These are phyloP conservation scores for Microthyrium microscopicum DNA, from an alignment of 2,329 filamentous ascomycete genomes.

Conservation along the genomic window DNA sequence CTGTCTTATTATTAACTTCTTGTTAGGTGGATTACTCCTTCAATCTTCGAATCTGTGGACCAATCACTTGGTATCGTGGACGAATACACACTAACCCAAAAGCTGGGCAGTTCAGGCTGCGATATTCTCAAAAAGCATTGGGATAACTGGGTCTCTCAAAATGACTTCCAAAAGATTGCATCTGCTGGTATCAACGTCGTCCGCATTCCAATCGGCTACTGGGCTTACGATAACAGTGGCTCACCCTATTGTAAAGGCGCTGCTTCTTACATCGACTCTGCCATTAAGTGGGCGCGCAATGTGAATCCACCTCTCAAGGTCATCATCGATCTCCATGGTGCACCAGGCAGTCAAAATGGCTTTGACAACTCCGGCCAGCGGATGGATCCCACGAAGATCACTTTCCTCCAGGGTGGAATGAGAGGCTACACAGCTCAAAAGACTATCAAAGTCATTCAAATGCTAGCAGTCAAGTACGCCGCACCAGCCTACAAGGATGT, in stretches of 20 bases:
- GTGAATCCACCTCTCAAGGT: slow-evolving; percentile 31
- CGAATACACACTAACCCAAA: slow-evolving; percentile 34
- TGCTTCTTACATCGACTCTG: slow-evolving; percentile 36
- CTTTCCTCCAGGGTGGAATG: slow-evolving; percentile 23
- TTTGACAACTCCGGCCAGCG: slow-evolving; percentile 45
- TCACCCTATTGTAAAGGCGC: slow-evolving; percentile 36
- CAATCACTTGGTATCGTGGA: slow-evolving; percentile 25
- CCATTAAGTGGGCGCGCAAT: slow-evolving; percentile 38
- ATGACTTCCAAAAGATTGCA: slow-evolving; percentile 40
- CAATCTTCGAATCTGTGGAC: slow-evolving; percentile 28
- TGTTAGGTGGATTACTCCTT: slow-evolving; percentile 38
- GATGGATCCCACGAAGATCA: slow-evolving; percentile 23
- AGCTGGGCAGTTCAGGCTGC: slow-evolving; percentile 28
- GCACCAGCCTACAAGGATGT: slow-evolving; percentile 37
- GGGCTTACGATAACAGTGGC: slow-evolving; percentile 37
- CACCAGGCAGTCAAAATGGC: slow-evolving; percentile 41
- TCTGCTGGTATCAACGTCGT: slow-evolving; percentile 41
- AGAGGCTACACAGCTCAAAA: slow-evolving; percentile 25
- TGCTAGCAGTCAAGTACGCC: slow-evolving; percentile 41
- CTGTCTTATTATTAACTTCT: background rate
- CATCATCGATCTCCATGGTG: slow-evolving; percentile 43
- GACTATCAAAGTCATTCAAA: slow-evolving; percentile 39
- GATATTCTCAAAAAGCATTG: slow-evolving; percentile 31
- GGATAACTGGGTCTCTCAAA: slow-evolving; percentile 32
- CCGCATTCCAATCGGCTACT: slow-evolving; percentile 42